Evolutionary conservation across 441 rosid genomes (phyloP), one percentile per base, ranked within the genome.

Genomic region (Breynia disticha): DNA sequence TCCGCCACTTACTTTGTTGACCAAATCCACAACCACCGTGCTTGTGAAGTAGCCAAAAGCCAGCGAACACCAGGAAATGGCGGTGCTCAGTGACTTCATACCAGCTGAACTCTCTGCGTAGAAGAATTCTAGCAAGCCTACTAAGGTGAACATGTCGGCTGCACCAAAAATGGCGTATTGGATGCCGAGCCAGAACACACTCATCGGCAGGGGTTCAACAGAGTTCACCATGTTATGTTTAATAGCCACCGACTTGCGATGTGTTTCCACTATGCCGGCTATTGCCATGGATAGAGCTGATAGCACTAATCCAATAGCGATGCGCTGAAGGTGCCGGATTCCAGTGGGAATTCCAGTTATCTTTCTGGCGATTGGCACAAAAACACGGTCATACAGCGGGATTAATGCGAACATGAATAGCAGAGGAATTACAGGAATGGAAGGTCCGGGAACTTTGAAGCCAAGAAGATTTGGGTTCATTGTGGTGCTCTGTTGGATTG

Each of bases 61-160:
- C 50, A 83, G 1, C 2, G 90, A 77, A 43, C 66, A 57, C 84
- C 84, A 80, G 11, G 83, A 75, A 52, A 77, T 66, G 20, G 87
- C 81, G 15, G 73, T 76, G 63, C 79, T 53, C 54, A 77, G 48
- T 3, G 84, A 74, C 62, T 77, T 83, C 90, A 75, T 83, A 3
- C 84, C 67, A 0, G 70, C 64, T 1, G 85, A 77, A 65, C 80
- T 74, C 74, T 81, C 91, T 44, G 76, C 65, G 7, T 77, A 77
- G 75, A 75, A 77, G 32, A 83, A 83, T 58, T 83, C 83, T 21
- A 79, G 66, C 48, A 80, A 62, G 48, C 90, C 90, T 3, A 77
- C 73, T 5, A 83, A 48, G 4, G 90, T 73, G 74, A 83, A 83
- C 79, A 80, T 61, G 50, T 79, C 87, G 35, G 87, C 81, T 2